These are phyloP conservation scores for Hyaloperonospora arabidopsidis DNA, from an alignment of 352 stramenopile genomes.

Conservation along the genomic window DNA sequence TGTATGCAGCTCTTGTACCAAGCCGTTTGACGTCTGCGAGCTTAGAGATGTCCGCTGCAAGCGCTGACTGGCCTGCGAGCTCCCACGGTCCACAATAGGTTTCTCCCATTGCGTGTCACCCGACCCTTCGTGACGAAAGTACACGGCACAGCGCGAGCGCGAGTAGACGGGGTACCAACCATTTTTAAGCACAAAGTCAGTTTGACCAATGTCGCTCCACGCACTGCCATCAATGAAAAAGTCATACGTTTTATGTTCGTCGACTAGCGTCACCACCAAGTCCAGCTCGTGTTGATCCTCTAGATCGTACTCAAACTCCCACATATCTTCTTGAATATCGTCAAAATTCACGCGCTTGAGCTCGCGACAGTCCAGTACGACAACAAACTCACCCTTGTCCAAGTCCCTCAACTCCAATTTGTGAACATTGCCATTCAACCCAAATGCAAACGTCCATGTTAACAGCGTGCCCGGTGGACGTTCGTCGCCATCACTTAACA, in stretches of 20 bases:
- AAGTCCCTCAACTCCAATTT: constrained; percentile 69
- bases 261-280: constrained; percentile 55
- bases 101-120: constrained; percentile 70
- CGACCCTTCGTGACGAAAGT: constrained; percentile 66
- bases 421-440: constrained; percentile 62
- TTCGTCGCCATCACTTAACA: constrained; percentile 38
- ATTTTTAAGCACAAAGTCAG: constrained; percentile 72
- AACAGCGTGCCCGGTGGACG: constrained; percentile 36
- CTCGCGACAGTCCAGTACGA: constrained; percentile 65
- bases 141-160: constrained; percentile 57
- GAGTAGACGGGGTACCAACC: constrained; percentile 77
- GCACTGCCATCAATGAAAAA: constrained; percentile 68
- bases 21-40: constrained; percentile 26
- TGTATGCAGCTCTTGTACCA: constrained; percentile 20
- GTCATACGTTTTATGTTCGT: constrained; percentile 60
- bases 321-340: constrained; percentile 56
- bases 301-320: constrained; percentile 68
- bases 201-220: constrained; percentile 68
- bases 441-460: constrained; percentile 81
- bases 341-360: constrained; percentile 51
- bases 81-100: constrained; percentile 50
- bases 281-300: constrained; percentile 63
- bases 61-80: constrained; percentile 25
- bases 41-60: constrained; percentile 30
- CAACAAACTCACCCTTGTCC: constrained; percentile 66